These are phyloP conservation scores for Rhipidocladum racemiflorum DNA, from an alignment of 176 grass and related monocot genomes.

Conservation along the genomic window DNA sequence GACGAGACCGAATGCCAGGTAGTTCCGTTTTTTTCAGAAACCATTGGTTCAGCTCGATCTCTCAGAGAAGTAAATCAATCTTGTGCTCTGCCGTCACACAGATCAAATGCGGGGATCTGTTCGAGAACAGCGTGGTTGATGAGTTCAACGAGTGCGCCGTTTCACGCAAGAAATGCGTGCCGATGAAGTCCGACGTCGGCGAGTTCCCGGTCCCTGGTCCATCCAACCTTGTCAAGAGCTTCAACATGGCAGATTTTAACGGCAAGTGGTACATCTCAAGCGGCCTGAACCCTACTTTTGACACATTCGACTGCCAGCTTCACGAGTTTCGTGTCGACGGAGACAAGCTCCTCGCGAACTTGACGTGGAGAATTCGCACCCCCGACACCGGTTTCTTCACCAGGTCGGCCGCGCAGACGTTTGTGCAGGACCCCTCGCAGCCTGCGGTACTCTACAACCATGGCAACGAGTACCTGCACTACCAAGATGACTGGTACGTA, in stretches of 20 bases:
- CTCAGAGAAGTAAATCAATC: not conserved
- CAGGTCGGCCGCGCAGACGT: constrained; percentile 57
- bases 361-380: constrained; percentile 76
- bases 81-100: constrained; percentile 17
- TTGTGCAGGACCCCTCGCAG: constrained; percentile 68
- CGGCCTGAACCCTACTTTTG: constrained; percentile 88
- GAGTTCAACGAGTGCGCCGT: constrained; percentile 98
- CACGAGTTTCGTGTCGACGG: constrained; percentile 86
- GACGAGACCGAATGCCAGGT: constrained; percentile 99
- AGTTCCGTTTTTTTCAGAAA: not conserved
- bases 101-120: constrained; percentile 98
- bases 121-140: constrained; percentile 85
- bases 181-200: constrained; percentile 70
- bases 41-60: not conserved
- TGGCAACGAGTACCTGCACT: constrained; percentile 93
- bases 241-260: constrained; percentile 83
- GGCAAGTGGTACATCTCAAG: constrained; percentile 98
- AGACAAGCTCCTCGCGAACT: constrained; percentile 66
- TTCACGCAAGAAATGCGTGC: constrained; percentile 94
- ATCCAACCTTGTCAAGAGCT: constrained; percentile 61
- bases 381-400: constrained; percentile 82
- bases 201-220: constrained; percentile 81
- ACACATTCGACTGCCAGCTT: constrained; percentile 86
- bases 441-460: constrained; percentile 90
- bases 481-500: constrained; percentile 90